Evolutionary conservation across 2,329 filamentous ascomycete genomes (phyloP).

Genomic region (Colletotrichum incanum): DNA sequence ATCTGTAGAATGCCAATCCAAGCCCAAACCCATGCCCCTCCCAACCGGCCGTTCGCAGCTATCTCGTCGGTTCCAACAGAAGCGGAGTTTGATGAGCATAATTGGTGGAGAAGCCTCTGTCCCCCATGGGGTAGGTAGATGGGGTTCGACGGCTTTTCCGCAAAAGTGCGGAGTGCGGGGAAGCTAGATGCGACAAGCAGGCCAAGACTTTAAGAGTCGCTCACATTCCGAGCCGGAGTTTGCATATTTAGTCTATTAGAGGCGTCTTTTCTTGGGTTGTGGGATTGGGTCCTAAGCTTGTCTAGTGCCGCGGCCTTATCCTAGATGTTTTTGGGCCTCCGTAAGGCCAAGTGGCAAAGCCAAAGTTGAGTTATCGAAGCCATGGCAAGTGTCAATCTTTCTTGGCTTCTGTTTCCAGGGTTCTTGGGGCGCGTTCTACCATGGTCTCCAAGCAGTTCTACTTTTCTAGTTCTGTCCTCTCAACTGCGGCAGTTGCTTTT

Average conservation of each 20-base stretch:
- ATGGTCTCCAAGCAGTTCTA: background rate
- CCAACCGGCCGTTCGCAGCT: slow-evolving; percentile 20
- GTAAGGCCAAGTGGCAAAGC: background rate
- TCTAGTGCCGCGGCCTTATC: slow-evolving; percentile 7
- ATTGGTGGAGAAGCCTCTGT: slow-evolving; percentile 32
- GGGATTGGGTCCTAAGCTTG: slow-evolving; percentile 9
- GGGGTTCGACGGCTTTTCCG: slow-evolving; percentile 38
- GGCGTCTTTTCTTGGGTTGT: background rate
- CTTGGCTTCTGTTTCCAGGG: background rate
- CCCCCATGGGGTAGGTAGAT: slow-evolving; percentile 40
- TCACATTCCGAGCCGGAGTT: slow-evolving; percentile 17
- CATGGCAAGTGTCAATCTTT: background rate
- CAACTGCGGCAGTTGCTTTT: background rate
- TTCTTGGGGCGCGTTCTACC: background rate
- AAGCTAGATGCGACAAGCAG: slow-evolving; percentile 4
- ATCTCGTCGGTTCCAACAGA: slow-evolving; percentile 14
- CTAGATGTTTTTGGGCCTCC: background rate
- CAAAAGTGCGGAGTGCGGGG: slow-evolving; percentile 37
- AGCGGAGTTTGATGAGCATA: slow-evolving; percentile 27
- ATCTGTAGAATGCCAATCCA: background rate
- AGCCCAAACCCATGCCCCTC: background rate
- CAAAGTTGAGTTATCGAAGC: background rate
- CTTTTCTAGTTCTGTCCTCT: background rate
- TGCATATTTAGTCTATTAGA: slow-evolving; percentile 6
- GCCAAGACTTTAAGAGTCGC: slow-evolving; percentile 25